Evolutionary conservation across 306 rosid species (phyloP), one percentile per base, ranked within the genome.

Genomic region (Ochetophila trinervis): DNA sequence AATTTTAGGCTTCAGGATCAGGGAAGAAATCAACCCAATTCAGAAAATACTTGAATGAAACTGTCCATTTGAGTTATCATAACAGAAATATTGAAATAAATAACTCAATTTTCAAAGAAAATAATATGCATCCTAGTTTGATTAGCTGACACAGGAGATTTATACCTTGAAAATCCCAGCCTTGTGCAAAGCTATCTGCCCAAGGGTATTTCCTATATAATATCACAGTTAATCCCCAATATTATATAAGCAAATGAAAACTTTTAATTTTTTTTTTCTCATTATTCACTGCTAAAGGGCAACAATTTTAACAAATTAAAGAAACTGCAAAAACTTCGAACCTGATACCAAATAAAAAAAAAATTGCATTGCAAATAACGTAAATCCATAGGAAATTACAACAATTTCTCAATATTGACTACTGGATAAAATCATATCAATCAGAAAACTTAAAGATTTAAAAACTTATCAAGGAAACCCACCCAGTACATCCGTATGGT

Each of bases 91-190:
- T 51, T 65, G 58, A 53, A 40, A 44, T 54, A 76, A 65, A 67
- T 57, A 64, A 60, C 67, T 74, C 49, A 8, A 54, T 69, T 73
- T 32, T 22, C 44, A 76, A 67, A 36, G 60, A 14, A 65, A 80
- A 58, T 17, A 16, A 66, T 65, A 73, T 54, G 57, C 72, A 67
- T 55, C 40, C 51, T 67, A 59, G 71, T 71, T 76, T 32, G 78
- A 53, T 72, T 47, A 45, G 62, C 73, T 57, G 11, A 12, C 32
- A 7, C 32, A 69, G 49, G 65, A 60, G 27, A 60, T 76, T 53
- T 64, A 55, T 69, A 89, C 96, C 96, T 86, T 84, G 64, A 86
- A 79, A 68, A 89, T 84, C 55, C 96, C 91, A 65, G 96, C 90
- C 79, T 89, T 89, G 73, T 89, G 90, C 45, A 79, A 79, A 68